Evolutionary conservation across 1,139 yeast genomes (phyloP).

Genomic region (Blastobotrys arbuscula): DNA sequence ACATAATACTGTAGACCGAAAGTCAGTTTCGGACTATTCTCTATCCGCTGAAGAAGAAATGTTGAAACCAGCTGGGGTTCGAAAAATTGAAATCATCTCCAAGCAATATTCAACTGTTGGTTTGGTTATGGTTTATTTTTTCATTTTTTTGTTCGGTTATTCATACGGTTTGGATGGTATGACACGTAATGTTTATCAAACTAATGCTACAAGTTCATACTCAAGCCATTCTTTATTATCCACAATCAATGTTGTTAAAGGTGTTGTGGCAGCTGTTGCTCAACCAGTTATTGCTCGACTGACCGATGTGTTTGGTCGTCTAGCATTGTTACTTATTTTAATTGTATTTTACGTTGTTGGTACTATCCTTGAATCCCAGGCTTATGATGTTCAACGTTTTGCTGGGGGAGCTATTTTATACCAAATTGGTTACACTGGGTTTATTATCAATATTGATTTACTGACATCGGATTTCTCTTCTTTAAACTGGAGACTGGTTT

Average conservation of each 20-base stretch:
- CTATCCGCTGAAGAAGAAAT: neutral
- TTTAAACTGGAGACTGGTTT: conserved; percentile 63
- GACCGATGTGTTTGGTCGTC: conserved; percentile 65
- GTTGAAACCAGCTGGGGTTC: conserved; percentile 28
- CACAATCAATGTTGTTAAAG: conserved; percentile 56
- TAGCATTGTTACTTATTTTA: conserved; percentile 49
- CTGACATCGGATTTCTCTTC: conserved; percentile 60
- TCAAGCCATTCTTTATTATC: conserved; percentile 54
- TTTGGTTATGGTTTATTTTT: conserved; percentile 40
- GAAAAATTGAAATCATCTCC: conserved; percentile 33
- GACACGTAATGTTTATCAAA: conserved; percentile 45
- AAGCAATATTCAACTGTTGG: conserved; percentile 32
- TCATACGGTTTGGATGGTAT: conserved; percentile 59
- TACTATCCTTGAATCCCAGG: conserved; percentile 63
- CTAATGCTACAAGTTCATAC: conserved; percentile 54
- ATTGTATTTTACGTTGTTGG: conserved; percentile 62
- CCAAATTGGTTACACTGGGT: conserved; percentile 65
- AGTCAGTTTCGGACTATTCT: neutral
- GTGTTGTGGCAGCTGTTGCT: conserved; percentile 65
- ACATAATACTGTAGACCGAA: neutral
- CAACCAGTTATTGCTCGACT: conserved; percentile 65
- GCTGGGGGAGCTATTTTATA: conserved; percentile 74
- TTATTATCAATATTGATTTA: conserved; percentile 49
- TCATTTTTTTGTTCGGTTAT: conserved; percentile 55
- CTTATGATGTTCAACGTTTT: conserved; percentile 56